These are phyloP conservation scores for Nymphaea colorata DNA, from an alignment of 164 flowering plant genomes.

Conservation along the genomic window DNA sequence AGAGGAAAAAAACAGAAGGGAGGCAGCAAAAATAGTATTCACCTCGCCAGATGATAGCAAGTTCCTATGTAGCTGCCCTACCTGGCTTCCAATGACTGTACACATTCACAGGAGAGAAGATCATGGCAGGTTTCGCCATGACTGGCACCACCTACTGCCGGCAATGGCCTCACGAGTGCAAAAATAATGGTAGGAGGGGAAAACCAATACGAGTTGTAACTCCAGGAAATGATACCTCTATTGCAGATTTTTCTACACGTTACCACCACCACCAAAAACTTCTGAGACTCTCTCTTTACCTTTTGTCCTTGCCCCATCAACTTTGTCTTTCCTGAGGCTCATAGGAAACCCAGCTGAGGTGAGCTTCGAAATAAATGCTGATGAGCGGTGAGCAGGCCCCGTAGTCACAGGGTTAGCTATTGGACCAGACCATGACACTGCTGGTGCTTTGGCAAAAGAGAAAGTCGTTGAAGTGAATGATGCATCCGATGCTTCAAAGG, in stretches of 20 bases:
- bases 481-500: conserved; percentile 40
- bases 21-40: neutral
- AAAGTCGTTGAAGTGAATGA: conserved; percentile 48
- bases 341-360: conserved; percentile 34
- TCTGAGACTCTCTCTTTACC: conserved; percentile 37
- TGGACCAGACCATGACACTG: conserved; percentile 18
- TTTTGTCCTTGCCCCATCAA: conserved; percentile 13
- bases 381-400: conserved; percentile 37
- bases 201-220: neutral
- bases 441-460: conserved; percentile 25
- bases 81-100: neutral
- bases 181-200: neutral
- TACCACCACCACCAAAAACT: conserved; percentile 24
- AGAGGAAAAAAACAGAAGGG: neutral
- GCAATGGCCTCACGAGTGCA: neutral
- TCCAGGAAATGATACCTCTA: neutral
- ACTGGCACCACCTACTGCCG: neutral
- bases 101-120: neutral
- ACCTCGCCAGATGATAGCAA: neutral
- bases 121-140: neutral
- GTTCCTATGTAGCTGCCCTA: neutral
- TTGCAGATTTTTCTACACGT: neutral
- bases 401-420: conserved; percentile 18
- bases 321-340: conserved; percentile 20
- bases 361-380: conserved; percentile 35